A percentile compares a stretch with the other conserved stretches of the same genome.
Conservation (phyloP, 2,329 filamentous ascomycete species). For the Diaporthe sp. region DNA sequence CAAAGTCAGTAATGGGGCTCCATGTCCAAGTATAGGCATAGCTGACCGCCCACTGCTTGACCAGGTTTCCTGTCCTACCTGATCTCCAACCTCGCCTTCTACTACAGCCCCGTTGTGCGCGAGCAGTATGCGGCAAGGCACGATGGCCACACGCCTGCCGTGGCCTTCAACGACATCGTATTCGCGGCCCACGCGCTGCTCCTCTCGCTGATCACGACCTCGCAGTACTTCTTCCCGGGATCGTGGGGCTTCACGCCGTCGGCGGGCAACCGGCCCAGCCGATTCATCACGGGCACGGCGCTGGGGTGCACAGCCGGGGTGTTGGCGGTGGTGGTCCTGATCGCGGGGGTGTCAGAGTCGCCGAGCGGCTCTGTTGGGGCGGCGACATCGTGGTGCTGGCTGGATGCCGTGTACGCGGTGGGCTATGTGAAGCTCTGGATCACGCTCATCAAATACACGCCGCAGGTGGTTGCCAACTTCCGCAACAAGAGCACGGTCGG, state of each 20-base stretch:
- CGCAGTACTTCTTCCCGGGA: slow-evolving; percentile 76
- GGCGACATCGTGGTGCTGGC: slow-evolving; percentile 62
- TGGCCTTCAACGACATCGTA: slow-evolving; percentile 88
- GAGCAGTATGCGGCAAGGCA: slow-evolving; percentile 86
- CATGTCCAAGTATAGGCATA: background rate
- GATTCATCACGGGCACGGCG: slow-evolving; percentile 74
- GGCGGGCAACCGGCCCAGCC: slow-evolving; percentile 66
- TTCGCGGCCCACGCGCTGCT: slow-evolving; percentile 87
- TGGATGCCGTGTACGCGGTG: slow-evolving; percentile 74
- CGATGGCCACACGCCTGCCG: slow-evolving; percentile 80
- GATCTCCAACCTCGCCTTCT: slow-evolving; percentile 78
- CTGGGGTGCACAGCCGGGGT: slow-evolving; percentile 75
- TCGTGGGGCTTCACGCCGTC: slow-evolving; percentile 79
- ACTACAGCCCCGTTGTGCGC: slow-evolving; percentile 82
- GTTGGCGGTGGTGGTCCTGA: slow-evolving; percentile 57
- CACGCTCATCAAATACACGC: slow-evolving; percentile 92
- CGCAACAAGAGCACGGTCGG: slow-evolving; percentile 85
- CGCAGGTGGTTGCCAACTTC: slow-evolving; percentile 86
- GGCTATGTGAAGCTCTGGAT: slow-evolving; percentile 91
- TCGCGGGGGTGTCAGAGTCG: slow-evolving; percentile 52
- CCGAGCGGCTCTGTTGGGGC: slow-evolving; percentile 48
- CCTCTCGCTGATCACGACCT: slow-evolving; percentile 77
- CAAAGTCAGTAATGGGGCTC: background rate
- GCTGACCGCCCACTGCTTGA: slow-evolving; percentile 22
- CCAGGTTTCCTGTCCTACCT: slow-evolving; percentile 80